Evolutionary conservation across 2,329 filamentous ascomycete species (phyloP).

Genomic region (Davidsoniella virescens): DNA sequence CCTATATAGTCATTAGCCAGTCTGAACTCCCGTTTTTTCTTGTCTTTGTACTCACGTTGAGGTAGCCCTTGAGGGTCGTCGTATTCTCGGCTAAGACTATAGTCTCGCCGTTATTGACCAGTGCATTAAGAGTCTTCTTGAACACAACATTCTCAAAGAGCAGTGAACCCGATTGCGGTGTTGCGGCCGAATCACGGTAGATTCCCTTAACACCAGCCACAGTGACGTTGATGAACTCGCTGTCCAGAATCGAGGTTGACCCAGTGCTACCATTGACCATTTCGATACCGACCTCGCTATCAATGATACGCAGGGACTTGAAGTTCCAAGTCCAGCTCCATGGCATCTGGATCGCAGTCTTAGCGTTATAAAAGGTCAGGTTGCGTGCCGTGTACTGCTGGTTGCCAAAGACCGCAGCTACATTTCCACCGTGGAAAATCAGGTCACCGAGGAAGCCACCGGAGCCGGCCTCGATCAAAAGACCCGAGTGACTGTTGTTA

Average conservation of each 20-base stretch:
- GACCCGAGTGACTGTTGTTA: conserved; percentile 36
- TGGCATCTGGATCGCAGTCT: conserved; percentile 52
- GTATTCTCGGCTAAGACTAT: conserved; percentile 22
- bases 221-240: conserved; percentile 33
- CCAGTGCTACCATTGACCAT: conserved; percentile 51
- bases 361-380: conserved; percentile 45
- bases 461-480: conserved; percentile 47
- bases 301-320: conserved; percentile 46
- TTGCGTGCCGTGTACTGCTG: conserved; percentile 60
- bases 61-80: conserved; percentile 18
- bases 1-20: conserved; percentile 26
- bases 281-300: conserved; percentile 50
- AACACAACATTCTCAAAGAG: conserved; percentile 33
- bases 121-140: conserved; percentile 19
- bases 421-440: conserved; percentile 51
- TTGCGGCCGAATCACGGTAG: conserved; percentile 42
- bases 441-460: conserved; percentile 55
- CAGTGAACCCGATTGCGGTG: conserved; percentile 25
- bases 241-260: conserved; percentile 61
- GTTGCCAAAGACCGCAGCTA: conserved; percentile 42
- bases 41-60: conserved; percentile 10
- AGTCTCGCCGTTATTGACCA: conserved; percentile 23
- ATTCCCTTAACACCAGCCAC: conserved; percentile 8
- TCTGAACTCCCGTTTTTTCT: neutral
- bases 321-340: conserved; percentile 69